phyloP scores from a whole-genome alignment of 371 early-diverging fungal genomes.

The Saksenaea oblongispora region DNA sequence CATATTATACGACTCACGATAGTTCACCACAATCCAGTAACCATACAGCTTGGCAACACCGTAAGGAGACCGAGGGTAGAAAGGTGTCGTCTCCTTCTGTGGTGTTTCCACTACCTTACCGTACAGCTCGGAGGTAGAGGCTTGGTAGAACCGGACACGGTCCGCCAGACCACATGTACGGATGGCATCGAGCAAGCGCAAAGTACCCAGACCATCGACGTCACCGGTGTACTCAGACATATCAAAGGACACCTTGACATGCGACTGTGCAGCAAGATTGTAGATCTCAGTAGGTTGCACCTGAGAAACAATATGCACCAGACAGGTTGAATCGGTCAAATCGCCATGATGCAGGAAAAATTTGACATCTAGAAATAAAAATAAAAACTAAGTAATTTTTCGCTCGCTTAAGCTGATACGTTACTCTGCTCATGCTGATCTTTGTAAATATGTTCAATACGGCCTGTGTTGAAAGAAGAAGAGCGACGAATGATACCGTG shows the following conservation, averaged over 20 bases:
- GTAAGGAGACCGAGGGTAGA: constrained; percentile 84
- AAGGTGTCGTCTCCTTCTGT: constrained; percentile 82
- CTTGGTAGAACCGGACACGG: constrained; percentile 80
- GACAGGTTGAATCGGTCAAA: constrained; percentile 77
- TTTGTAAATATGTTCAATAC: constrained; percentile 81
- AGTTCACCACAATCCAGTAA: constrained; percentile 80
- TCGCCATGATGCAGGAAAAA: constrained; percentile 85
- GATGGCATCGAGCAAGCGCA: constrained; percentile 79
- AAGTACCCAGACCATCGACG: constrained; percentile 85
- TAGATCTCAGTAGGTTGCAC: constrained; percentile 79
- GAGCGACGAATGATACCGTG: constrained; percentile 86
- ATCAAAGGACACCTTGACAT: constrained; percentile 86
- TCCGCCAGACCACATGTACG: constrained; percentile 73
- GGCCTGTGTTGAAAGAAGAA: constrained; percentile 83
- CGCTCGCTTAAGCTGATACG: constrained; percentile 6
- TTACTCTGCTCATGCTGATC: constrained; percentile 68
- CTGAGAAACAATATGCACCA: constrained; percentile 73
- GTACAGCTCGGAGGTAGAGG: constrained; percentile 77
- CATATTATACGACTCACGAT: constrained; percentile 81
- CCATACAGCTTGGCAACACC: constrained; percentile 84
- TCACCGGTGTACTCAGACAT: constrained; percentile 88
- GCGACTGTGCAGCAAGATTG: constrained; percentile 76
- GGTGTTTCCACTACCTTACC: constrained; percentile 81
- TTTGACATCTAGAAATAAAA: constrained; percentile 48
- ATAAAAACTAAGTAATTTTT: background rate